Conservation (phyloP, 305 asterid species). For the Solanum hybrid region DNA sequence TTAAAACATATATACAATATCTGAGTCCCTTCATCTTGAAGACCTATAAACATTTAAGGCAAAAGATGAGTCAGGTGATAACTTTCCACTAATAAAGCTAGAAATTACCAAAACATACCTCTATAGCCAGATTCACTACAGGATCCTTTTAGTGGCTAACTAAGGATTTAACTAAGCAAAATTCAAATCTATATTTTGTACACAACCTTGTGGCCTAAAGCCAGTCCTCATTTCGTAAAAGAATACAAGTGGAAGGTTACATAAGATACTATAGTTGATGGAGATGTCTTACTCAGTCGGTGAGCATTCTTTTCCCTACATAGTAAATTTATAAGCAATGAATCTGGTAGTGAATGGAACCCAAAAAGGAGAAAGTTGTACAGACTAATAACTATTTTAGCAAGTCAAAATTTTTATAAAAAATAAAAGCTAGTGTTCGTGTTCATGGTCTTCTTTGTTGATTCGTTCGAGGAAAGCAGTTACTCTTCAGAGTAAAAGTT, state of each 20-base stretch:
- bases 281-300: neutral
- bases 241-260: neutral
- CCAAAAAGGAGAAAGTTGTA: neutral
- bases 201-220: neutral
- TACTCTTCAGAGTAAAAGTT: neutral
- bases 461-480: neutral
- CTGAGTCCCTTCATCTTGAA: constrained; percentile 11
- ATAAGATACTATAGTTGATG: neutral
- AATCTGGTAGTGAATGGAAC: neutral
- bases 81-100: neutral
- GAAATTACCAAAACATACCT: neutral
- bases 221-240: neutral
- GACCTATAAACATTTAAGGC: neutral
- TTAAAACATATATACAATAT: constrained; percentile 6
- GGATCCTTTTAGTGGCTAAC: neutral
- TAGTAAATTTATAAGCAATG: neutral
- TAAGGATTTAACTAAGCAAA: neutral
- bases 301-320: neutral
- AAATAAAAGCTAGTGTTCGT: neutral
- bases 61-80: neutral
- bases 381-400: neutral
- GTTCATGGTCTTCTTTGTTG: neutral
- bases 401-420: neutral
- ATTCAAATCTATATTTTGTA: neutral
- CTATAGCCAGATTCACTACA: neutral